Evolutionary conservation across 768 basidiomycete genomes (phyloP), one percentile per base, ranked within the genome.

Genomic region (Boletus speciosus): DNA sequence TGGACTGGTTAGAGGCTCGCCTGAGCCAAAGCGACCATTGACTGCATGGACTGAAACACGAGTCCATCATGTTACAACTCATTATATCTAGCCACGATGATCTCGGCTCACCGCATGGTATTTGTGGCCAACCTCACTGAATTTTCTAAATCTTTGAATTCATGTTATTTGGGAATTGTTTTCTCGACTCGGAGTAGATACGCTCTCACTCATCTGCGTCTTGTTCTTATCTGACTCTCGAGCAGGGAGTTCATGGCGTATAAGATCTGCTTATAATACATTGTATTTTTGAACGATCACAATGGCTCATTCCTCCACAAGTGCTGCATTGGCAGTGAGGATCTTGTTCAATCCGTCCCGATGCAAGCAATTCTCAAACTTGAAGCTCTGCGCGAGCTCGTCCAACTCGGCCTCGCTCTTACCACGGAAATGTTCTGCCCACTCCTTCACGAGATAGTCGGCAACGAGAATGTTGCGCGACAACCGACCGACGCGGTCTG

Each of bases 331-430:
- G 36, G 71, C 76, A 27, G 69, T 75, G 64, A 84, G 62, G 47
- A 83, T 76, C 55, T 69, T 71, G 64, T 87, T 87, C 62, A 93
- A 68, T 27, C 80, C 83, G 19, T 85, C 83, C 43, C 90, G 73
- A 70, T 83, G 81, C 65, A 80, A 61, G 70, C 90, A 93, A 49
- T 82, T 76, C 46, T 82, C 83, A 60, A 84, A 86, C 66, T 74
- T 76, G 75, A 93, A 91, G 68, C 86, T 86, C 60, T 76, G 74
- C n/a, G 90, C 89, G 46, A 93, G 76, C 57, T 73, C 79, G 59
- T 93, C 89, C 40, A 93, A 66, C 72, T 90, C 82, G 47, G 67
- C 74, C 61, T 79, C 72, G 34, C 69, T 77, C 74, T 79, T 81
- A 0, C 84, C 83, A 14, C 74, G 61, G 64, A 88, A 86, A 65